Percentiles rank a stretch among this genome's conserved stretches.
Evolutionary conservation across 169 alveolate species (phyloP).

Genomic region (Plasmodium berghei): DNA sequence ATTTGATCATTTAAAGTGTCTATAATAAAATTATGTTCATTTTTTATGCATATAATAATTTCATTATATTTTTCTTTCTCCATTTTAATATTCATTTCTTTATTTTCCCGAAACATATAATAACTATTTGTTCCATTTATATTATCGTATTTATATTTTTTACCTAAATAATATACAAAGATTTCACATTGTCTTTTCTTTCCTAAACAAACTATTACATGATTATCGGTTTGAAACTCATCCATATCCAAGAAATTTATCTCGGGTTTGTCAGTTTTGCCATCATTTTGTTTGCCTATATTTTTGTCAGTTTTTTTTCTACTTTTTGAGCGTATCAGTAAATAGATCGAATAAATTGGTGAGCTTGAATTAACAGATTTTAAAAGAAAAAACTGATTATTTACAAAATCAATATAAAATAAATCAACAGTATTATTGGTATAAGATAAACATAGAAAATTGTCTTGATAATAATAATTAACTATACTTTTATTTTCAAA

Average conservation of each 20-base stretch:
- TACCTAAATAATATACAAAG: not conserved
- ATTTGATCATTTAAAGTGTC: conserved; percentile 34
- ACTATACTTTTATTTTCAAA: conserved; percentile 1
- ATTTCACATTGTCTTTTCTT: not conserved
- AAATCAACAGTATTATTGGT: conserved; percentile 5
- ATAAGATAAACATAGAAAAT: conserved; percentile 17
- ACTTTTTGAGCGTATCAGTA: no score
- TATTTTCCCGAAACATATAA: not conserved
- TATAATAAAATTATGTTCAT: conserved; percentile 9
- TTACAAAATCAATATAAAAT: conserved; percentile 36
- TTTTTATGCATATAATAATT: not conserved
- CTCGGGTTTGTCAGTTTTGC: not conserved
- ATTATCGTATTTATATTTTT: not conserved
- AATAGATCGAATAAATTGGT: conserved; percentile 12
- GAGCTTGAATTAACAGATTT: not conserved
- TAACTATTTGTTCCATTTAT: not conserved
- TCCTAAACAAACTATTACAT: not conserved
- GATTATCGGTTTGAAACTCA: no score
- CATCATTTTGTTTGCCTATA: not conserved
- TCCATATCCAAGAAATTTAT: not conserved
- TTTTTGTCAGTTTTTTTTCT: not conserved
- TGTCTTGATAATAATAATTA: conserved; percentile 17
- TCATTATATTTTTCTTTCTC: not conserved
- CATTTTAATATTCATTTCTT: not conserved
- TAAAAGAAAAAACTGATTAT: conserved; percentile 8